phyloP scores from a whole-genome alignment of 1,284 basidiomycete species.

The Cryptococcus jaspeensis region DNA sequence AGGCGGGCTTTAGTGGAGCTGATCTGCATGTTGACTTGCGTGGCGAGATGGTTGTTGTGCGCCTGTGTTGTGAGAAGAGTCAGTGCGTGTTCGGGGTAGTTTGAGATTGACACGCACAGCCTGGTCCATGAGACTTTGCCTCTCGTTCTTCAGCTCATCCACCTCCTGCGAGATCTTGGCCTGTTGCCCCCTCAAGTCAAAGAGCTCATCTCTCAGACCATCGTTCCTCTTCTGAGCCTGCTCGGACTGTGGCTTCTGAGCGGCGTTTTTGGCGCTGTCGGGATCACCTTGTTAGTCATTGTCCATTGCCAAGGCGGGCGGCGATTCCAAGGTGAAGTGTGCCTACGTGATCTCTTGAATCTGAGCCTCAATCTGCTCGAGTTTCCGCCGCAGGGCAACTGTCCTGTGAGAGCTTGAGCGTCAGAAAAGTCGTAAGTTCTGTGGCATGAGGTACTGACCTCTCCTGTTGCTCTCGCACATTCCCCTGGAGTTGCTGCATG shows the following conservation, averaged over 20 bases:
- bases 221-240: conserved; percentile 63
- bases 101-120: conserved; percentile 26
- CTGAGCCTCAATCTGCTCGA: conserved; percentile 58
- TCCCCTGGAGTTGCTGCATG: conserved; percentile 20
- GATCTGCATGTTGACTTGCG: conserved; percentile 47
- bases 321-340: not conserved
- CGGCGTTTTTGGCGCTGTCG: conserved; percentile 62
- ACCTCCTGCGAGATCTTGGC: conserved; percentile 53
- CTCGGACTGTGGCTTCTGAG: conserved; percentile 69
- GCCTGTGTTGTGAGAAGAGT: conserved; percentile 14
- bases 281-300: not conserved
- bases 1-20: conserved; percentile 66
- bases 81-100: not conserved
- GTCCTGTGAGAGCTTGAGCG: conserved; percentile 14
- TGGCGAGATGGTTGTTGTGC: conserved; percentile 25
- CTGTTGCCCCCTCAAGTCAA: conserved; percentile 63
- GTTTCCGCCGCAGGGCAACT: conserved; percentile 56
- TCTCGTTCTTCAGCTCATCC: conserved; percentile 66
- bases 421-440: not conserved
- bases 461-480: conserved; percentile 28
- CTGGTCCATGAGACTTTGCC: conserved; percentile 31
- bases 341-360: conserved; percentile 65
- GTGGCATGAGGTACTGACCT: conserved; percentile 20
- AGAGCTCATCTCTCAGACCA: conserved; percentile 62
- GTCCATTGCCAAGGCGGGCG: not conserved